Conservation (phyloP, 1,284 basidiomycete genomes). For the Moesziomyces aphidis region DNA sequence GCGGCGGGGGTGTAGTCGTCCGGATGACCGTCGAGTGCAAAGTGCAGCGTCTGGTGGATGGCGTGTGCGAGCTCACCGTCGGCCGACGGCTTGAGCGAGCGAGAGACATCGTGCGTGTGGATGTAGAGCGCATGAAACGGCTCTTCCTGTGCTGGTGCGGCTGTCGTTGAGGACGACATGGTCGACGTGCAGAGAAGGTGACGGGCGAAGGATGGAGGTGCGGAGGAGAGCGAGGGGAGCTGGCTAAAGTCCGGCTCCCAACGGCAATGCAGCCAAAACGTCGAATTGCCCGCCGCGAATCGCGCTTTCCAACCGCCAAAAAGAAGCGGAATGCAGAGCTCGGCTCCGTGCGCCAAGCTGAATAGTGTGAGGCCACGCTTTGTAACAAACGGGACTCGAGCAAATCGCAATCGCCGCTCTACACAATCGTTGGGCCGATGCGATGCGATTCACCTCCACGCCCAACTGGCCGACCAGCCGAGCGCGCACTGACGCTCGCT, state of each 20-base stretch:
- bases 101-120: constrained; percentile 60
- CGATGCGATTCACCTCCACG: constrained; percentile 11
- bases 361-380: neutral
- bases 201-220: neutral
- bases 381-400: too few species aligned
- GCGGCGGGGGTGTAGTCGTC: constrained; percentile 48
- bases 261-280: constrained; percentile 1
- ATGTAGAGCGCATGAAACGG: constrained; percentile 49
- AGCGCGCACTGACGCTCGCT: neutral
- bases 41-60: constrained; percentile 63
- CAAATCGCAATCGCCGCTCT: neutral
- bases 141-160: neutral
- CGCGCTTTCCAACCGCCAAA: neutral
- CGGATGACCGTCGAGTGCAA: constrained; percentile 57
- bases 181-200: neutral
- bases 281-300: neutral
- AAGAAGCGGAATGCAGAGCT: neutral
- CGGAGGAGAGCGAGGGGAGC: neutral
- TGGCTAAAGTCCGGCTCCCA: neutral
- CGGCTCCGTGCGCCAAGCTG: neutral
- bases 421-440: neutral
- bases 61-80: constrained; percentile 61
- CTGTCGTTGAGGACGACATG: constrained; percentile 3
- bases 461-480: neutral
- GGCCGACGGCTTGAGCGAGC: constrained; percentile 55